Evolutionary conservation across 306 rosid species (phyloP).

Genomic region (Heteromeles arbutifolia): DNA sequence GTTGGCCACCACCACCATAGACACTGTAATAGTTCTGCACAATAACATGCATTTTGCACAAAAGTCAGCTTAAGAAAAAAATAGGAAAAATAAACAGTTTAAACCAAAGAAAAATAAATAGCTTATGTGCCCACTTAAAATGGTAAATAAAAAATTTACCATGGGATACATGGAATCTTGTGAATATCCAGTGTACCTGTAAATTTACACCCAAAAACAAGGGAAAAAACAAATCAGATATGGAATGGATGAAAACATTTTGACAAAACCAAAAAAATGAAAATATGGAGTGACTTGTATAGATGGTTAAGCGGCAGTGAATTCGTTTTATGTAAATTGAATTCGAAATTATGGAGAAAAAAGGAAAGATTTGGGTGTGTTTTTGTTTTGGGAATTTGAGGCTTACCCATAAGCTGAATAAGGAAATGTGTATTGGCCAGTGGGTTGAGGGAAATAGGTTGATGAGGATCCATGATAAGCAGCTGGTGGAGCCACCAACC

Average conservation of each 20-base stretch:
- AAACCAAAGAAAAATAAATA: background rate
- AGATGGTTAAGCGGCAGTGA: too few relatives aligned
- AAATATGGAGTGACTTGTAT: too few relatives aligned
- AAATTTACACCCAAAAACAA: background rate
- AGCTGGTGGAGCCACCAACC: slow-evolving; percentile 50
- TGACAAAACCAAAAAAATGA: too few relatives aligned
- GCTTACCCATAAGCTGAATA: slow-evolving; percentile 78
- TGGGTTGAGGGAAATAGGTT: slow-evolving; percentile 55
- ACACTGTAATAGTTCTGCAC: slow-evolving; percentile 62
- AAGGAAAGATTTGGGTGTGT: background rate
- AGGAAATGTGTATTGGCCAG: slow-evolving; percentile 69
- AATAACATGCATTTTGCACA: background rate
- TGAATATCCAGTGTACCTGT: slow-evolving; percentile 77
- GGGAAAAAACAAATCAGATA: background rate
- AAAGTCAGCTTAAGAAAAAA: background rate
- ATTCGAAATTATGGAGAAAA: background rate
- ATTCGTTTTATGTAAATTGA: background rate
- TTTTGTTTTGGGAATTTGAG: background rate
- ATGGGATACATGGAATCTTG: slow-evolving; percentile 64
- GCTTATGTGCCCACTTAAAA: background rate
- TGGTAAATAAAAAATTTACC: slow-evolving; percentile 30
- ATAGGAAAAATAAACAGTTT: background rate
- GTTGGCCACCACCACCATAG: slow-evolving; percentile 91
- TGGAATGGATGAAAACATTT: background rate
- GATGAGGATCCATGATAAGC: slow-evolving; percentile 68